Evolutionary conservation across 225 moss, liverwort and hornwort species (phyloP).

Genomic region (Polytrichum formosum): DNA sequence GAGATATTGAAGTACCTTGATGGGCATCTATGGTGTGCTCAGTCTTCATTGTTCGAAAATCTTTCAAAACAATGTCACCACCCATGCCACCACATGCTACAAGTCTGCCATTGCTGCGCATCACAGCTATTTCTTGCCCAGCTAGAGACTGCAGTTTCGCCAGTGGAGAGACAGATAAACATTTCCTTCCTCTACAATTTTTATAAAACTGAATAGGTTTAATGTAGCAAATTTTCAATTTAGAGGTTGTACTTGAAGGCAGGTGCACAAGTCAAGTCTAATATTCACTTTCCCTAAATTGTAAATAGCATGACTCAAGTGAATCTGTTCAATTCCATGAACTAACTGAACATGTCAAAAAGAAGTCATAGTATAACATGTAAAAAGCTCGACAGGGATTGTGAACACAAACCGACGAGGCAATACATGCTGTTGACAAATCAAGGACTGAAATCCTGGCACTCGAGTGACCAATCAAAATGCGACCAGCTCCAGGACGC

Average conservation of each 20-base stretch:
- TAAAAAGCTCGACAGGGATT: not conserved
- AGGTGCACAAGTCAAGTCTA: no score
- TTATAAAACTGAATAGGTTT: no score
- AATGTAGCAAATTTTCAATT: no score
- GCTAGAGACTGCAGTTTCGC: constrained; percentile 33
- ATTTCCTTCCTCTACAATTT: not conserved
- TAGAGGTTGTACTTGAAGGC: no score
- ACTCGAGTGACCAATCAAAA: constrained; percentile 52
- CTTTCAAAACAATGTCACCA: constrained; percentile 58
- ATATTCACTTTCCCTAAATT: no score
- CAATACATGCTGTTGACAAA: constrained; percentile 46
- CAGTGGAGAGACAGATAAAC: not conserved
- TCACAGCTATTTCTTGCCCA: constrained; percentile 55
- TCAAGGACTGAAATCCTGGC: constrained; percentile 60
- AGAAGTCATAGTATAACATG: not conserved
- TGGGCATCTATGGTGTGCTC: constrained; percentile 74
- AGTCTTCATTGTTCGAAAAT: constrained; percentile 66
- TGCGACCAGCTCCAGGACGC: constrained; percentile 61
- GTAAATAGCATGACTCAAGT: no score
- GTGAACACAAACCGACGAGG: constrained; percentile 41
- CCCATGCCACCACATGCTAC: constrained; percentile 61
- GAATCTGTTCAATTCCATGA: no score
- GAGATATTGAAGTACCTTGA: constrained; percentile 35
- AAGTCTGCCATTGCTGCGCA: constrained; percentile 66
- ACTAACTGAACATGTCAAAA: no score